These are phyloP conservation scores for Fusarium buxicola DNA, from an alignment of 2,329 filamentous ascomycete genomes.

Conservation along the genomic window DNA sequence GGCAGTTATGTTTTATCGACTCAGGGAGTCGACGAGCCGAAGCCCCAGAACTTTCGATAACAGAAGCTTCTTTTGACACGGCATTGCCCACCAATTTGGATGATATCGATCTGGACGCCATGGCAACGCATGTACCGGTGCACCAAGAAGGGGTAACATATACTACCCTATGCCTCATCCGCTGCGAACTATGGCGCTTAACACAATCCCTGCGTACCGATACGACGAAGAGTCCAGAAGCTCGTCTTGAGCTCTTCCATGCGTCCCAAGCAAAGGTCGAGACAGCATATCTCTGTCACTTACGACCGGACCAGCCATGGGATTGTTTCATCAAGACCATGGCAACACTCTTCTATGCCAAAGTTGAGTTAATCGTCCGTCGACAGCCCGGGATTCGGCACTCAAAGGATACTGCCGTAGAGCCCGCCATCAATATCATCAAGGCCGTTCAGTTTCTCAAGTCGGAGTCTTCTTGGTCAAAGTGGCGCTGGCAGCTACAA, in stretches of 20 bases:
- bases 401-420: constrained; percentile 4
- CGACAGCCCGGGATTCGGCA: background rate
- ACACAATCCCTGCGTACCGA: constrained; percentile 30
- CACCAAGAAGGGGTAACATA: constrained; percentile 9
- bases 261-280: constrained; percentile 23
- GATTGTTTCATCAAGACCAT: constrained; percentile 38
- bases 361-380: constrained; percentile 42
- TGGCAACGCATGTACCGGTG: background rate
- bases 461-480: constrained; percentile 37
- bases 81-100: constrained; percentile 57
- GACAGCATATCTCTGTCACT: constrained; percentile 17
- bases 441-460: constrained; percentile 38
- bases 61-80: constrained; percentile 52
- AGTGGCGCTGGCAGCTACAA: constrained; percentile 48
- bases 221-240: constrained; percentile 9
- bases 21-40: constrained; percentile 29
- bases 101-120: constrained; percentile 44
- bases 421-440: constrained; percentile 31
- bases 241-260: constrained; percentile 23
- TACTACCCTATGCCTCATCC: constrained; percentile 38
- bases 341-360: constrained; percentile 44
- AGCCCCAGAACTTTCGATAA: constrained; percentile 35
- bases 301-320: constrained; percentile 18
- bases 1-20: constrained; percentile 48
- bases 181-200: constrained; percentile 46